Evolutionary conservation across 164 flowering plant genomes (phyloP).

Genomic region (Vitis riparia): DNA sequence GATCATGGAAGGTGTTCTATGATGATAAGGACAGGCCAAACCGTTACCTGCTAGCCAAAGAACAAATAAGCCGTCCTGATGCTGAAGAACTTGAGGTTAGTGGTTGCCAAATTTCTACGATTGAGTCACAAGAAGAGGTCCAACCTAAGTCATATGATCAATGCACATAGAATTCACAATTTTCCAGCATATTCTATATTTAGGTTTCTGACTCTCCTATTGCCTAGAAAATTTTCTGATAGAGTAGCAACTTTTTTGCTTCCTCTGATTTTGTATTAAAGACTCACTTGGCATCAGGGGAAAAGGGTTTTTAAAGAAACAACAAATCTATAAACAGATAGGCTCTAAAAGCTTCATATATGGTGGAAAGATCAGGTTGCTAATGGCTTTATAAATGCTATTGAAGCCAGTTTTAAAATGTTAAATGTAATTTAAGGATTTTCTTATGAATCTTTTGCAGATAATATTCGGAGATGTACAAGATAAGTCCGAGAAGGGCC

Average conservation of each 20-base stretch:
- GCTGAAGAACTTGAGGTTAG: conserved; percentile 88
- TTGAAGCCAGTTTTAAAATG: too few relatives aligned
- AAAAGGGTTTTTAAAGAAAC: too few relatives aligned
- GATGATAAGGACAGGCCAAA: conserved; percentile 88
- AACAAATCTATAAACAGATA: too few relatives aligned
- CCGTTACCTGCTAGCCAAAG: conserved; percentile 86
- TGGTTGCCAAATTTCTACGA: conserved; percentile 10
- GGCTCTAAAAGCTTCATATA: neutral
- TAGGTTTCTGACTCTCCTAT: too few relatives aligned
- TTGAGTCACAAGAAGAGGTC: neutral
- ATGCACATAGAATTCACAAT: too few relatives aligned
- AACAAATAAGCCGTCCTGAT: conserved; percentile 76
- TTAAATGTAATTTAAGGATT: neutral
- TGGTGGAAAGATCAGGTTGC: neutral
- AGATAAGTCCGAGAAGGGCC: conserved; percentile 53
- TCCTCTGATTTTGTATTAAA: too few relatives aligned
- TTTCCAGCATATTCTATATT: too few relatives aligned
- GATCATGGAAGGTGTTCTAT: conserved; percentile 92
- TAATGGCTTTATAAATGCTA: too few relatives aligned
- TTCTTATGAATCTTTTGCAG: conserved; percentile 38
- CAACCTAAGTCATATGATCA: neutral
- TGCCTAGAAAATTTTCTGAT: too few relatives aligned
- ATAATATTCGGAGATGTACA: conserved; percentile 67
- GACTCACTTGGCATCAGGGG: too few relatives aligned
- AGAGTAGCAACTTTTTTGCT: too few relatives aligned